Percentiles rank a stretch among this genome's conserved stretches.
Evolutionary conservation across 257 asterid genomes (phyloP).

Genomic region (Solanum medicagineum): DNA sequence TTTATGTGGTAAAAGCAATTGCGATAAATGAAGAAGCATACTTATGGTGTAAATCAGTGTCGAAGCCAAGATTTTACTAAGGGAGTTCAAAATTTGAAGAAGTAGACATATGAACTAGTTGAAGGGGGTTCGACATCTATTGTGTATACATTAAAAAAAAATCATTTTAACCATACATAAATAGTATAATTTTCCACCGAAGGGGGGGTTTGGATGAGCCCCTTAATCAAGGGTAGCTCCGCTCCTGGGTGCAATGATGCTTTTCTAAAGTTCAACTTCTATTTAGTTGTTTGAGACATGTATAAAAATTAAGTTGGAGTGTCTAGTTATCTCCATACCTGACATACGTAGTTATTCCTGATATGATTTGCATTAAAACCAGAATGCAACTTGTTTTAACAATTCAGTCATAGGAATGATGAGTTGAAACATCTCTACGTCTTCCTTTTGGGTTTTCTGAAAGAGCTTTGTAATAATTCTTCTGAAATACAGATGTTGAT

Average conservation of each 20-base stretch:
- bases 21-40: background rate
- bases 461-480: background rate
- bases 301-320: background rate
- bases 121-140: no score
- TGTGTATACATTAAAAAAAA: no score
- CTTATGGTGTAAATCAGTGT: background rate
- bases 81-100: no score
- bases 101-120: no score
- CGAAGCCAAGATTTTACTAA: no score
- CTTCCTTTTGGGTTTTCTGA: background rate
- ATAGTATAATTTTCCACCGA: no score
- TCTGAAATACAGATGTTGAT: background rate
- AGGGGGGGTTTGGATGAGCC: no score
- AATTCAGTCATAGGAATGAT: background rate
- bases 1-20: background rate
- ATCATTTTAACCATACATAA: no score
- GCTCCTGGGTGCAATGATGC: background rate
- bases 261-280: background rate
- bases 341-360: background rate
- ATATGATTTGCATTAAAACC: background rate
- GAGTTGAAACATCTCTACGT: background rate
- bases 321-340: background rate
- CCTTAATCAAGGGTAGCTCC: no score
- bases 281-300: background rate
- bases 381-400: background rate